Conservation (phyloP, 2,329 filamentous ascomycete genomes). For the Verticillium dahliae region DNA sequence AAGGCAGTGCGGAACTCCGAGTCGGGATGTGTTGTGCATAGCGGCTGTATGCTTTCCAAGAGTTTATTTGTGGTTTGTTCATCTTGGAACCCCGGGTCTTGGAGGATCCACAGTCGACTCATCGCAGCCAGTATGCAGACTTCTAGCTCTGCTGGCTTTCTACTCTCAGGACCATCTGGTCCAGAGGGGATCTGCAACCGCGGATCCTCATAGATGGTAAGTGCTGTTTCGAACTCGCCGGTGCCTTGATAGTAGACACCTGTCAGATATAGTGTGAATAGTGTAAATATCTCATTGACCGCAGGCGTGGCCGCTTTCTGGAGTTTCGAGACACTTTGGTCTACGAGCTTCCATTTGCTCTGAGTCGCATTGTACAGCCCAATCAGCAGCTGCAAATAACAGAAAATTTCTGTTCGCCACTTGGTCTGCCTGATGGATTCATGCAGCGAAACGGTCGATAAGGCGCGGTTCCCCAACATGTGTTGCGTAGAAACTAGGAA, state of each 20-base stretch:
- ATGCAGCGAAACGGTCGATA: conserved; percentile 39
- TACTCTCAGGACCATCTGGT: conserved; percentile 26
- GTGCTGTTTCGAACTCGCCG: conserved; percentile 64
- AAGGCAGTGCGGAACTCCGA: conserved; percentile 72
- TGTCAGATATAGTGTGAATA: conserved; percentile 63
- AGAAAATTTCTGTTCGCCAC: conserved; percentile 61
- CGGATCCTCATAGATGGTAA: conserved; percentile 57
- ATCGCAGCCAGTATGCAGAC: conserved; percentile 60
- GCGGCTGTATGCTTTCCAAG: conserved; percentile 58
- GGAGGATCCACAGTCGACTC: conserved; percentile 67
- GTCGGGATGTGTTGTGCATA: conserved; percentile 65
- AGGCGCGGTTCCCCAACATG: not conserved
- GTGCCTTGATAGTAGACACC: conserved; percentile 72
- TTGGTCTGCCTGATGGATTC: conserved; percentile 51
- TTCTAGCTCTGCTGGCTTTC: conserved; percentile 51
- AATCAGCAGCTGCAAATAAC: conserved; percentile 65
- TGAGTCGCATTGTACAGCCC: conserved; percentile 64
- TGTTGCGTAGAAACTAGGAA: not conserved
- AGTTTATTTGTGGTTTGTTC: conserved; percentile 53
- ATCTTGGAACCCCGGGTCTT: conserved; percentile 50
- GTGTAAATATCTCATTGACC: conserved; percentile 26
- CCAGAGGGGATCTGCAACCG: conserved; percentile 47
- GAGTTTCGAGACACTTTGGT: conserved; percentile 48
- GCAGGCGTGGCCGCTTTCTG: conserved; percentile 20
- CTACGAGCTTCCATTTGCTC: conserved; percentile 63